Evolutionary conservation across 2,329 filamentous ascomycete species (phyloP), one percentile per base, ranked within the genome.

Genomic region (Emmonsiellopsis sp.): DNA sequence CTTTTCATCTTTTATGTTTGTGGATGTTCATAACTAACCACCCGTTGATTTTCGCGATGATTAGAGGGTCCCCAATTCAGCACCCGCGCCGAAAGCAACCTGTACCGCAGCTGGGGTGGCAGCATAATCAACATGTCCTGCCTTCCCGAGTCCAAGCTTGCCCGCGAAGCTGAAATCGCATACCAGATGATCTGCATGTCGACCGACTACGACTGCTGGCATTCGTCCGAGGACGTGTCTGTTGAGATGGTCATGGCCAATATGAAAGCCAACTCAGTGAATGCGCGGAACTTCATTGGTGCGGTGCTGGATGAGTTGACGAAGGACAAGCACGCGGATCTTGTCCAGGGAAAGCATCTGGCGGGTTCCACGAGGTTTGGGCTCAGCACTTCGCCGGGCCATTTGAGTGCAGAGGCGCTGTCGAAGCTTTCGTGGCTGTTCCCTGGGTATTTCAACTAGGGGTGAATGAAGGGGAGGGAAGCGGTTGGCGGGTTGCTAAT

Each of bases 171-270:
- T 27, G 93, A 98, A 77, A 87, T 98, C 62, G 87, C 86, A 37
- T 97, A 97, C 73, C 90, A 95, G 76, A 94, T 96, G 82, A 95
- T 98, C 65, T 95, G 92, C 78, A 98, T 98, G 93, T 88, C 89
- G 36, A 98, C 93, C 32, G 93, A 98, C 76, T 98, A 98, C 71
- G 93, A 98, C 77, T 97, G 92, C 82, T 98, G 93, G 93, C 87
- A 91, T 67, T 49, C 52, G 17, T 81, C 80, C 48, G 88, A 87
- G 59, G 76, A 81, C 56, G 93, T 98, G 57, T 91, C 90, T 57
- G 93, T 98, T 21, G 88, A 91, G 71, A 95, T 97, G 87, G 93
- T 98, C 53, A 88, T 95, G 84, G 86, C 83, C 56, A 88, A 95
- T 72, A 98, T 98, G 93, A 86, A 87, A 68, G 86, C 89, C 60